phyloP scores from a whole-genome alignment of 2,329 filamentous ascomycete genomes.

The Diaporthe longicolla region DNA sequence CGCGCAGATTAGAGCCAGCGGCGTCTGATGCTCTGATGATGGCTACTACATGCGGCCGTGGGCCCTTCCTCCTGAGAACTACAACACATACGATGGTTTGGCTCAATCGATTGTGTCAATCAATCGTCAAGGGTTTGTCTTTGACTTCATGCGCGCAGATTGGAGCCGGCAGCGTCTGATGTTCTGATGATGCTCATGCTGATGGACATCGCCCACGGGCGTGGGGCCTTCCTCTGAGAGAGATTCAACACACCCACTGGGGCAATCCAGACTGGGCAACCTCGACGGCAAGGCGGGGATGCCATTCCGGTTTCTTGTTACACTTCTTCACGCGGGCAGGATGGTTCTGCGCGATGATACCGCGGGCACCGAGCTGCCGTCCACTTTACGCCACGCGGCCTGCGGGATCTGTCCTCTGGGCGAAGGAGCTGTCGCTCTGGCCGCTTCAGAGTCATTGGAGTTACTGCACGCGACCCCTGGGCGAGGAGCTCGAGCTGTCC shows the following conservation, averaged over 20 bases:
- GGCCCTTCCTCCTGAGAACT: neutral
- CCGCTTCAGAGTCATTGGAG: neutral
- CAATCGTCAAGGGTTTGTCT: constrained; percentile 21
- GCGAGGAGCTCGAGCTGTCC: constrained; percentile 12
- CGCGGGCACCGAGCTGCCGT: constrained; percentile 29
- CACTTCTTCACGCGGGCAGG: constrained; percentile 9
- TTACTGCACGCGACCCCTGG: neutral
- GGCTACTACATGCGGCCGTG: constrained; percentile 5
- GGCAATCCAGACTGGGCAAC: constrained; percentile 8
- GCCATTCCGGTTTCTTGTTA: constrained; percentile 23
- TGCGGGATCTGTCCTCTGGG: neutral
- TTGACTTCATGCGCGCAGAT: constrained; percentile 18
- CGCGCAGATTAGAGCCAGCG: constrained; percentile 24
- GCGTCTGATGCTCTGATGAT: constrained; percentile 12
- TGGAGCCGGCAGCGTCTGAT: constrained; percentile 22
- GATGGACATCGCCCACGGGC: constrained; percentile 5
- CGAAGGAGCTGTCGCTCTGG: constrained; percentile 16
- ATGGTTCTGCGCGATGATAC: constrained; percentile 36
- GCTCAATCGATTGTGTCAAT: neutral
- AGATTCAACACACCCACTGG: constrained; percentile 14
- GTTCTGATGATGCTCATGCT: constrained; percentile 1
- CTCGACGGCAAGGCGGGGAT: constrained; percentile 22
- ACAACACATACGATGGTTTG: neutral
- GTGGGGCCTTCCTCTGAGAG: neutral
- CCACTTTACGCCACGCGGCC: constrained; percentile 21